Evolutionary conservation across 1,139 yeast genomes (phyloP).

Genomic region (Starmera stellimalicola): DNA sequence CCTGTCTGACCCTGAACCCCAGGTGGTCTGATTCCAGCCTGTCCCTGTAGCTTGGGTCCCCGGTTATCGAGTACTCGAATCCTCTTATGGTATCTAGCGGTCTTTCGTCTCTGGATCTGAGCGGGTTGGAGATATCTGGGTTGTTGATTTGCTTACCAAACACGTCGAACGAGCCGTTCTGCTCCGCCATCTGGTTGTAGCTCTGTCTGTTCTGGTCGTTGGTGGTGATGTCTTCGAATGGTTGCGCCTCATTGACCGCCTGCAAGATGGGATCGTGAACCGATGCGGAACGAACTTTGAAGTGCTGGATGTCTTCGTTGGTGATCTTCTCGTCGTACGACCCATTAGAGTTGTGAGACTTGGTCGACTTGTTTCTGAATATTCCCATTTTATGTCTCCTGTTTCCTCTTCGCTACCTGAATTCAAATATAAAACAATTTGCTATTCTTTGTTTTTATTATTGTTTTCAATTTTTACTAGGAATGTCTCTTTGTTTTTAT

Average conservation of each 20-base stretch:
- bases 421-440: no score
- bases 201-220: slow-evolving; percentile 29
- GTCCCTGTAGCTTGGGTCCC: slow-evolving; percentile 67
- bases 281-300: slow-evolving; percentile 51
- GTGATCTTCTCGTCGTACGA: slow-evolving; percentile 27
- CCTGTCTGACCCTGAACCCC: slow-evolving; percentile 70
- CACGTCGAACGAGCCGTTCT: slow-evolving; percentile 54
- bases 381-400: slow-evolving; percentile 12
- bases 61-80: slow-evolving; percentile 89
- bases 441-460: no score
- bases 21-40: slow-evolving; percentile 68
- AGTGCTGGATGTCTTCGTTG: slow-evolving; percentile 36
- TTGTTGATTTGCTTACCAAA: slow-evolving; percentile 70
- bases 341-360: slow-evolving; percentile 15
- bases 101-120: slow-evolving; percentile 85
- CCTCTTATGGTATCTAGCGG: slow-evolving; percentile 91
- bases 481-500: no score
- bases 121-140: slow-evolving; percentile 87
- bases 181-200: slow-evolving; percentile 28
- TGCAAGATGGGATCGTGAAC: slow-evolving; percentile 83
- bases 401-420: neutral
- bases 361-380: slow-evolving; percentile 16
- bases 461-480: no score
- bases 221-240: slow-evolving; percentile 67
- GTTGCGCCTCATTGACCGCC: slow-evolving; percentile 93